Evolutionary conservation across 805 yeast species (phyloP).

Genomic region (Saturnispora dispora): DNA sequence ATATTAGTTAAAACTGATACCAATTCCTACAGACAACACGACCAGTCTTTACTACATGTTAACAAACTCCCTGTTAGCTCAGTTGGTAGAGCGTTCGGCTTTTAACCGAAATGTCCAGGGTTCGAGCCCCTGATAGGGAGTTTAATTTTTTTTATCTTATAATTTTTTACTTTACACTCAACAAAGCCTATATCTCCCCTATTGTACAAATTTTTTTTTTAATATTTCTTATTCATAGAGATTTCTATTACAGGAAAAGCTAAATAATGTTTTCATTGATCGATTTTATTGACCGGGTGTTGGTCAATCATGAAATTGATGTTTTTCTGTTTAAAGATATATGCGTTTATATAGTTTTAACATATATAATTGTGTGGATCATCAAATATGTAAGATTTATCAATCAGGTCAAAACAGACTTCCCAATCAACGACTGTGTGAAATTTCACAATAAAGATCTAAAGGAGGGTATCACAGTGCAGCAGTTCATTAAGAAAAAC

Average conservation of each 20-base stretch:
- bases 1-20: no score
- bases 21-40: no score
- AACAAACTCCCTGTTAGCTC: slow-evolving; percentile 40
- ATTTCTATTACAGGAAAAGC: background rate
- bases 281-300: background rate
- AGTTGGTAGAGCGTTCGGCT: slow-evolving; percentile 66
- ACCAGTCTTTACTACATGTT: no score
- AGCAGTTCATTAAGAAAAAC: slow-evolving; percentile 16
- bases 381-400: slow-evolving; percentile 9
- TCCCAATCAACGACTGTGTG: slow-evolving; percentile 9
- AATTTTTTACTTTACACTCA: no score
- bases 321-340: slow-evolving; percentile 4
- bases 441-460: slow-evolving; percentile 2
- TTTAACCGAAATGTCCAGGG: slow-evolving; percentile 55
- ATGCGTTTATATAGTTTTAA: slow-evolving; percentile 9
- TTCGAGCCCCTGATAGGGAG: slow-evolving; percentile 55
- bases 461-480: slow-evolving; percentile 10
- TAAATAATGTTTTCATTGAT: background rate
- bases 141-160: slow-evolving; percentile 12
- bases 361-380: background rate
- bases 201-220: background rate
- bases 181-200: background rate
- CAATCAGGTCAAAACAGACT: slow-evolving; percentile 12
- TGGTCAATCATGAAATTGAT: background rate
- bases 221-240: background rate